These are phyloP conservation scores for Hsuehochloa calcarea DNA, from an alignment of 176 grass and related monocot species.

Conservation along the genomic window DNA sequence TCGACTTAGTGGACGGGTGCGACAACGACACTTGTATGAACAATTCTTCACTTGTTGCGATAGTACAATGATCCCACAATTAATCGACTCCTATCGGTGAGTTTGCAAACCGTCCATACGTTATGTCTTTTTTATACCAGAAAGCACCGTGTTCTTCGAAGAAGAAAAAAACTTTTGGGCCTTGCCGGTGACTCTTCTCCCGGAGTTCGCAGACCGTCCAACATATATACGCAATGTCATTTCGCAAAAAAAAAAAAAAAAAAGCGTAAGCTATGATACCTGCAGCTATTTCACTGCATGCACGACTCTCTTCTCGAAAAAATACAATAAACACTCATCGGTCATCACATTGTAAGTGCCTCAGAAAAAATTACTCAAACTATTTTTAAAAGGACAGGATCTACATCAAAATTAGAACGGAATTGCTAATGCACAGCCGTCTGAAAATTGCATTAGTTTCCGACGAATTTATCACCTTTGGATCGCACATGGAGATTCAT, in stretches of 20 bases:
- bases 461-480: too few species aligned
- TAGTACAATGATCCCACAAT: not conserved
- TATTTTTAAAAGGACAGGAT: not conserved
- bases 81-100: too few species aligned
- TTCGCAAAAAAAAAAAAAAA: not conserved
- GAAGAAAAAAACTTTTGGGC: not conserved
- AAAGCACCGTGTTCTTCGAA: not conserved
- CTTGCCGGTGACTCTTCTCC: not conserved
- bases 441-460: too few species aligned
- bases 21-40: not conserved
- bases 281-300: too few species aligned
- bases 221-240: not conserved
- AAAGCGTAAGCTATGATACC: not conserved
- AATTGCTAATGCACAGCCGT: too few species aligned
- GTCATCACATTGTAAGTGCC: not conserved
- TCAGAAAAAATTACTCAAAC: not conserved
- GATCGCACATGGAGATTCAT: too few species aligned
- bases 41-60: not conserved
- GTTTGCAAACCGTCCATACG: not conserved
- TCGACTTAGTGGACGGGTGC: not conserved
- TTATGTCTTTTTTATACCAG: not conserved
- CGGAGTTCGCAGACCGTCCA: not conserved
- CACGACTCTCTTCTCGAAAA: not conserved
- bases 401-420: not conserved
- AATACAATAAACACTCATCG: not conserved